Evolutionary conservation across 352 stramenopile species (phyloP), one percentile per base, ranked within the genome.

Genomic region (Phytophthora fragariae): DNA sequence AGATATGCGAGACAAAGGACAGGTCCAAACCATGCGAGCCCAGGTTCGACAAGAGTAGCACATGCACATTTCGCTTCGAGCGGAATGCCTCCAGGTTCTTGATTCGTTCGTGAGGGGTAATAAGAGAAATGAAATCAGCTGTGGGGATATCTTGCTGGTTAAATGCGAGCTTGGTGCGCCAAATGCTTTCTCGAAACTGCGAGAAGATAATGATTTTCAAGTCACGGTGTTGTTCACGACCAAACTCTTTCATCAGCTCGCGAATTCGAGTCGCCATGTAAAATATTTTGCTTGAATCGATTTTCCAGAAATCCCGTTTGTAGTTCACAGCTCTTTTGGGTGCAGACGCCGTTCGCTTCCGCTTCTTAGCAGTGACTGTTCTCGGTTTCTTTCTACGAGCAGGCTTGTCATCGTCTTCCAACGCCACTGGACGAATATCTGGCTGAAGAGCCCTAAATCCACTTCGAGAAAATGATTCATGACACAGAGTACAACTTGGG

Each of bases 1-100:
- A 99, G 17, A 99, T 98, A 75, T 99, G 96, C 29, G 97, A 99
- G n/a, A 99, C 94, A 77, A 99, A 99, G 57, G 92, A 98, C 10
- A 99, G 77, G 67, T 99, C 97, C 41, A 99, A 86, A 17, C 97
- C 97, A 58, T 98, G 90, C 17, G 88, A 96, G 1, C 97, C 98
- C 58, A 99, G 86, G 37, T 97, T 97, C 0, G 85, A 93, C 27
- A 99, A 73, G 7, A 99, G 80, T 50, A 99, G 88, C 9, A 98
- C 89, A 44, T 97, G 95, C 21, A 90, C 70, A 55, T 85, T 70
- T 55, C 77, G 68, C 68, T 92, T 69, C 11, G 77, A 65, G 27
- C 72, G 72, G 54, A 95, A 95, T 21, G 57, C 58, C 6, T 75
- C 57, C 14, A 95, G 71, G 19, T 84, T 62, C 27, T 82, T 35